Percentiles rank a stretch among this genome's conserved stretches.
Conservation (phyloP, 1,139 yeast genomes). For the Taphrina flavorubra region DNA sequence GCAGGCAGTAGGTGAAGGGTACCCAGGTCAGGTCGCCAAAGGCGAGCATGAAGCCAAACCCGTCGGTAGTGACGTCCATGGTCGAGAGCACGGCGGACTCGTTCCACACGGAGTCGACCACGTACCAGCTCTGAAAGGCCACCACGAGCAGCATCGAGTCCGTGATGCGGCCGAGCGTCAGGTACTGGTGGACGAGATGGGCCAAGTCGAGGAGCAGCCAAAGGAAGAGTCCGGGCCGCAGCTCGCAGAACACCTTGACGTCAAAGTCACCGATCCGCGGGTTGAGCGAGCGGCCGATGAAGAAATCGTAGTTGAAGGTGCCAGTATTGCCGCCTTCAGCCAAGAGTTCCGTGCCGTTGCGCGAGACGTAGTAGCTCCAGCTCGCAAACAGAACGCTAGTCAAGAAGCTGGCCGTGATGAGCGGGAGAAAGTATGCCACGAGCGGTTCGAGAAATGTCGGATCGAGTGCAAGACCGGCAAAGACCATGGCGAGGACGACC, state of each 20-base stretch:
- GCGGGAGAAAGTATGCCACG: constrained; percentile 67
- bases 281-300: constrained; percentile 92
- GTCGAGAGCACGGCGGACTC: constrained; percentile 88
- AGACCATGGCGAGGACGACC: constrained; percentile 43
- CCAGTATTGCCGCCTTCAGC: constrained; percentile 90
- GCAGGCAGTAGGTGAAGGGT: constrained; percentile 91
- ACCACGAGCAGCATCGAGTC: constrained; percentile 77
- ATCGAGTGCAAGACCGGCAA: constrained; percentile 51
- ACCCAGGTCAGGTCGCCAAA: constrained; percentile 93
- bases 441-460: constrained; percentile 79
- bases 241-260: constrained; percentile 86
- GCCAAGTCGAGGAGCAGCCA: constrained; percentile 83
- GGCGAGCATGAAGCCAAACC: constrained; percentile 93
- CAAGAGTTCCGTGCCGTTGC: constrained; percentile 64
- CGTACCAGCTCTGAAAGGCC: constrained; percentile 75
- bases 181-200: constrained; percentile 73
- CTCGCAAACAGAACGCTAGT: constrained; percentile 69
- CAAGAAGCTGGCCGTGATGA: constrained; percentile 66
- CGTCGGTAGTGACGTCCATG: constrained; percentile 97
- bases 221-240: constrained; percentile 89
- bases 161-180: constrained; percentile 62
- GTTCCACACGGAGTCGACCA: constrained; percentile 87
- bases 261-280: constrained; percentile 88
- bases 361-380: constrained; percentile 71
- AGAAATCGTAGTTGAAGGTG: constrained; percentile 83